Evolutionary conservation across 2,329 filamentous ascomycete genomes (phyloP), one percentile per base, ranked within the genome.

Genomic region (Colletotrichum caudatum): DNA sequence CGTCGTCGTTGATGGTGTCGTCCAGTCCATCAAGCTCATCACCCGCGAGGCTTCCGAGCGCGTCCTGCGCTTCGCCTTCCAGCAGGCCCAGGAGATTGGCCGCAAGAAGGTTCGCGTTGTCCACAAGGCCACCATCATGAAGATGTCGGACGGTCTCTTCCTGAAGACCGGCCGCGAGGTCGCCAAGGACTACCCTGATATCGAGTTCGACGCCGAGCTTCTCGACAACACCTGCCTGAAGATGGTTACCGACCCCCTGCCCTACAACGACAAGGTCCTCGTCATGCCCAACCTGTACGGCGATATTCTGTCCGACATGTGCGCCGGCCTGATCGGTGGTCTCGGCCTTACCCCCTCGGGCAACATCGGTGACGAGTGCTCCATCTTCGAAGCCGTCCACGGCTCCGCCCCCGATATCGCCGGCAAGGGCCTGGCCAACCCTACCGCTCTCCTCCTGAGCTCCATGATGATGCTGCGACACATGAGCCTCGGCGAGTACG

Each of bases 51-150:
- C 96, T 75, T 95, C 91, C 76, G 96, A 99, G 91, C 93, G 96
- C 78, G 96, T 99, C 66, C 91, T 98, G 76, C 92, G 95, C 81
- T 99, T 94, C 84, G 96, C 97, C 79, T 99, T 99, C 91, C 95
- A 99, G 87, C 94, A 99, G 83, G 96, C 96, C 77, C 89, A 96
- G 84, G 90, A 94, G 78, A 93, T 98, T 80, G 94, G 95, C 85
- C 93, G 94, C 88, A 95, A 91, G 82, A 98, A 98, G 93, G 95
- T 98, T 80, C 94, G 95, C 80, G 95, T 94, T 72, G 95, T 98
- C 75, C 96, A 99, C 93, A 99, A 99, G 91, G 96, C 96, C 83
- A 98, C 96, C 81, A 99, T 99, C 87, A 99, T 99, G 96, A 99
- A 99, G 91, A 97, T 98, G 94, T 95, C 93, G 81, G 96, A 99